phyloP scores from a whole-genome alignment of 2,329 filamentous ascomycete species.

The Cryphonectria japonica region DNA sequence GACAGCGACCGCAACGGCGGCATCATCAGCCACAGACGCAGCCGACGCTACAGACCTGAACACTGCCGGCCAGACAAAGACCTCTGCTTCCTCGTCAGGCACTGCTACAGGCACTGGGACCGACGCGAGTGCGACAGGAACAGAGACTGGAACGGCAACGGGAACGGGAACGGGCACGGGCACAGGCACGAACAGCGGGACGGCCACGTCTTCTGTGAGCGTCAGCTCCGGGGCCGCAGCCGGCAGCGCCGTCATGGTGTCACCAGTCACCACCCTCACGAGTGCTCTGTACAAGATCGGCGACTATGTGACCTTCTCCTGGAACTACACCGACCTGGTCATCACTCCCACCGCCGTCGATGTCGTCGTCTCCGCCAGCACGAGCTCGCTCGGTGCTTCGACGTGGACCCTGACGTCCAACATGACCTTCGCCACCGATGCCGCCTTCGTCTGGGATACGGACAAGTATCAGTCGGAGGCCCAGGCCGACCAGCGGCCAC shows the following conservation, averaged over 20 bases:
- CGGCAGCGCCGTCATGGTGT: constrained; percentile 58
- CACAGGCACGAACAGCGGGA: constrained; percentile 30
- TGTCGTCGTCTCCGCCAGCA: constrained; percentile 60
- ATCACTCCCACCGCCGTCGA: constrained; percentile 64
- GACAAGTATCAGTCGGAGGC: constrained; percentile 51
- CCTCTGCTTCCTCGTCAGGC: constrained; percentile 34
- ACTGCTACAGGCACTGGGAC: constrained; percentile 36
- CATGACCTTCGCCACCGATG: constrained; percentile 60
- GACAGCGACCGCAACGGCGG: constrained; percentile 30
- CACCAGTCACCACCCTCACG: constrained; percentile 50
- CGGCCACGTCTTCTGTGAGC: constrained; percentile 34
- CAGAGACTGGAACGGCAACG: constrained; percentile 20
- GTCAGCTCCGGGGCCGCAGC: constrained; percentile 52
- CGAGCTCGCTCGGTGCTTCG: constrained; percentile 42
- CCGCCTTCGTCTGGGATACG: constrained; percentile 63
- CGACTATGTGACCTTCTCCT: constrained; percentile 62
- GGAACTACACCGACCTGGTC: constrained; percentile 67
- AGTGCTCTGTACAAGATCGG: constrained; percentile 63
- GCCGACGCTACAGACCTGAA: constrained; percentile 46
- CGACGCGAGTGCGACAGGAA: constrained; percentile 31
- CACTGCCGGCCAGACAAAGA: constrained; percentile 39
- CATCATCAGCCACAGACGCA: constrained; percentile 32
- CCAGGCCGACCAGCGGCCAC: constrained; percentile 44
- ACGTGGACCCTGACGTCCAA: constrained; percentile 67
- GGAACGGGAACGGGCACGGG: constrained; percentile 33